These are phyloP conservation scores for Globisporangium apiculatum DNA, from an alignment of 352 stramenopile genomes.

Conservation along the genomic window DNA sequence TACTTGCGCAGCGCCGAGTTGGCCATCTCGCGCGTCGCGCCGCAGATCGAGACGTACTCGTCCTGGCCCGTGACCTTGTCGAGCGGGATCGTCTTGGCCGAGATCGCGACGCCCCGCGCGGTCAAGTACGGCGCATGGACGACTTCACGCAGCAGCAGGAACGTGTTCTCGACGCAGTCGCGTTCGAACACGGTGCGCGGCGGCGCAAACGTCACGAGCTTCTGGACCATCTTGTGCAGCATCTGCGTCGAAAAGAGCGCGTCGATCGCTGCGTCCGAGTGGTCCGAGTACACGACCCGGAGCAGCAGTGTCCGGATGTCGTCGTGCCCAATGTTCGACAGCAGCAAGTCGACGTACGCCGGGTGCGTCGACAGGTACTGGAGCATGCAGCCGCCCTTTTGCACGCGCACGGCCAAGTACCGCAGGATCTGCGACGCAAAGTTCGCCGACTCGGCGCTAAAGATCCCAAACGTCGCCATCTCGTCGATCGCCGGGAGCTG, in stretches of 20 bases:
- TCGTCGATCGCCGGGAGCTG: conserved; percentile 35
- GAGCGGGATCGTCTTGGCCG: conserved; percentile 78
- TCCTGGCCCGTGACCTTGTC: conserved; percentile 83
- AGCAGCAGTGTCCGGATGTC: conserved; percentile 71
- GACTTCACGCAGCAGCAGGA: conserved; percentile 71
- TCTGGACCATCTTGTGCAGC: conserved; percentile 72
- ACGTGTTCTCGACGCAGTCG: conserved; percentile 77
- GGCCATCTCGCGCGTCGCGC: conserved; percentile 71
- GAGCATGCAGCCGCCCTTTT: conserved; percentile 75
- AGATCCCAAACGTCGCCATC: conserved; percentile 51
- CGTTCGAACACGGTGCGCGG: conserved; percentile 67
- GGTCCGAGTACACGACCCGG: conserved; percentile 79
- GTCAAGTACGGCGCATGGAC: conserved; percentile 83
- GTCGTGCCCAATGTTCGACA: conserved; percentile 78
- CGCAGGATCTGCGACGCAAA: conserved; percentile 76
- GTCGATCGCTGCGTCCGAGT: conserved; percentile 68
- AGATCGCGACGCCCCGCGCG: conserved; percentile 72
- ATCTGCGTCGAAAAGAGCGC: conserved; percentile 64
- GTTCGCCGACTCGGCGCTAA: conserved; percentile 69
- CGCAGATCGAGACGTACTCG: conserved; percentile 85
- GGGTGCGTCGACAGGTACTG: conserved; percentile 55
- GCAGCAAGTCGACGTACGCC: conserved; percentile 56
- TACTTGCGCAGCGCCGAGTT: conserved; percentile 83
- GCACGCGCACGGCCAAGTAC: conserved; percentile 71
- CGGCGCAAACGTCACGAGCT: conserved; percentile 63